Conservation (phyloP, 768 basidiomycete genomes). For the Boletus tomentosulus region DNA sequence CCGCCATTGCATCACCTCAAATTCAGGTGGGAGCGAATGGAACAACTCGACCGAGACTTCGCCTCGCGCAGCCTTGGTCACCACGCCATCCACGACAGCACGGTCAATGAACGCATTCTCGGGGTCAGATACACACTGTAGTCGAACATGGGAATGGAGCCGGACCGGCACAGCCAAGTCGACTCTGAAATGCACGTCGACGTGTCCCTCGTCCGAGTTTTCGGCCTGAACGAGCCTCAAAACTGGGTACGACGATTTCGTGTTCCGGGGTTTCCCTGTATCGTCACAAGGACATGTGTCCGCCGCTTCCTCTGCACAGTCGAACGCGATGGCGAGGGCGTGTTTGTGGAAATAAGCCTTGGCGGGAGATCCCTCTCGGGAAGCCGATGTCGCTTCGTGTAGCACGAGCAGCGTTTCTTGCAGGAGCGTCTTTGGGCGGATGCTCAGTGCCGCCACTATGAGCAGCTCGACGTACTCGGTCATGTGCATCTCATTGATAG, state of each 20-base stretch:
- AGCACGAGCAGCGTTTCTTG: constrained; percentile 62
- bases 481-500: constrained; percentile 40
- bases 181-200: constrained; percentile 53
- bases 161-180: constrained; percentile 48
- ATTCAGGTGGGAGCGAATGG: constrained; percentile 60
- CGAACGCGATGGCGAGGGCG: constrained; percentile 54
- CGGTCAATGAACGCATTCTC: constrained; percentile 45
- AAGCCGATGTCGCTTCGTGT: constrained; percentile 40
- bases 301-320: constrained; percentile 62
- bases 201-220: constrained; percentile 28
- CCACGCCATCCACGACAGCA: constrained; percentile 55
- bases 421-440: constrained; percentile 47
- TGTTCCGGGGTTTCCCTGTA: constrained; percentile 45
- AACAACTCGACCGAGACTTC: constrained; percentile 51
- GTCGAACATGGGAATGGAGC: constrained; percentile 62
- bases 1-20: constrained; percentile 57
- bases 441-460: constrained; percentile 46
- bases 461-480: constrained; percentile 49
- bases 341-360: constrained; percentile 51
- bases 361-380: constrained; percentile 20
- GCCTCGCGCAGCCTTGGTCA: constrained; percentile 48
- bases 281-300: constrained; percentile 67
- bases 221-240: constrained; percentile 20
- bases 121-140: constrained; percentile 54
- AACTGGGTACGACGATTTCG: constrained; percentile 37